These are phyloP conservation scores for Penicillium sp. DNA, from an alignment of 2,329 filamentous ascomycete genomes.

Conservation along the genomic window DNA sequence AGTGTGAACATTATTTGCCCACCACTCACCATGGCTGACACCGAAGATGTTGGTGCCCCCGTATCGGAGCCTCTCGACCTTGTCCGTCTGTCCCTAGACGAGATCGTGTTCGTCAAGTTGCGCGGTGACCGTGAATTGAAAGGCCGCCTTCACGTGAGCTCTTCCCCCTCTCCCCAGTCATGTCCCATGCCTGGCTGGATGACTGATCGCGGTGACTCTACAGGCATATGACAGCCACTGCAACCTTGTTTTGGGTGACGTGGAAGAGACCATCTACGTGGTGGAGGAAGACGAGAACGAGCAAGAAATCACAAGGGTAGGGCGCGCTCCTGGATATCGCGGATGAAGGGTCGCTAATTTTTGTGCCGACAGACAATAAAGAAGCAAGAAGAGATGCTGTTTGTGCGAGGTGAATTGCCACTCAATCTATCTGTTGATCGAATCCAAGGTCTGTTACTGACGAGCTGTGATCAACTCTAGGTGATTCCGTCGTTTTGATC, in stretches of 20 bases:
- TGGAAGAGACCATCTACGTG: slow-evolving; percentile 95
- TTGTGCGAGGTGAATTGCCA: slow-evolving; percentile 77
- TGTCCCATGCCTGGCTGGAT: slow-evolving; percentile 1
- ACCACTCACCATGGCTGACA: slow-evolving; percentile 72
- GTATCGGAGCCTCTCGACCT: slow-evolving; percentile 94
- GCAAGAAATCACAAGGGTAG: slow-evolving; percentile 72
- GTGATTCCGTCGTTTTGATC: slow-evolving; percentile 73
- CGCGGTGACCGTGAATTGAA: slow-evolving; percentile 94
- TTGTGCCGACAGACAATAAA: slow-evolving; percentile 71
- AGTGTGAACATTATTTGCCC: neutral
- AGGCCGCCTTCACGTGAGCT: slow-evolving; percentile 84
- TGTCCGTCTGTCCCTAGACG: slow-evolving; percentile 90
- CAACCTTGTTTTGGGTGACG: slow-evolving; percentile 93
- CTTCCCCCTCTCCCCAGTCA: neutral
- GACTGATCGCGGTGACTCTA: slow-evolving; percentile 21
- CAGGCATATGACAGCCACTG: slow-evolving; percentile 99
- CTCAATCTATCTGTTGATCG: neutral
- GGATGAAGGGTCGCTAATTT: slow-evolving; percentile 16
- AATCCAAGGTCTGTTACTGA: slow-evolving; percentile 17
- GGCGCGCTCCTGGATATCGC: slow-evolving; percentile 23
- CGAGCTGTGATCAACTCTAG: slow-evolving; percentile 49
- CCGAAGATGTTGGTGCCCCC: slow-evolving; percentile 69
- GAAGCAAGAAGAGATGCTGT: slow-evolving; percentile 98
- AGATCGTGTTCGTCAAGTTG: slow-evolving; percentile 96
- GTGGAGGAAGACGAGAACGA: slow-evolving; percentile 85